These are phyloP conservation scores for Amoebophrya sp. DNA, from an alignment of 169 alveolate species.

Conservation along the genomic window DNA sequence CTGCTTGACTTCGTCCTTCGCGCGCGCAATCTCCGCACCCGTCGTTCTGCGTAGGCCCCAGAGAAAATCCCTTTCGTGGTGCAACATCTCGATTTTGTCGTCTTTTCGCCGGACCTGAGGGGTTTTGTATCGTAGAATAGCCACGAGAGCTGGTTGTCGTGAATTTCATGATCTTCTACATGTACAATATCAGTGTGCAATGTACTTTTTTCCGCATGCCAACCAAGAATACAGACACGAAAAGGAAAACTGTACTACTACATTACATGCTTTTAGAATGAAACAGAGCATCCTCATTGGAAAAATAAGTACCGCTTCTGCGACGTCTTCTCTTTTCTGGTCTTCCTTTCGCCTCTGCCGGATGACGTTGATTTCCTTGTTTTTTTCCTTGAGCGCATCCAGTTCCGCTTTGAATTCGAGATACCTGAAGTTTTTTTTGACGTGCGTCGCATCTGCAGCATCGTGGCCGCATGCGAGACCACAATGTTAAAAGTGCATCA, in stretches of 20 bases:
- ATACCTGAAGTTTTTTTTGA: background rate
- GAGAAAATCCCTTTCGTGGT: conserved; percentile 24
- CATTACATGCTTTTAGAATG: too few species aligned
- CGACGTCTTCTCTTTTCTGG: conserved; percentile 14
- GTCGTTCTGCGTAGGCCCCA: conserved; percentile 30
- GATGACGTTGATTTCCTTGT: conserved; percentile 33
- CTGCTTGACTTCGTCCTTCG: conserved; percentile 20
- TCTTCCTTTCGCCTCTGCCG: conserved; percentile 38
- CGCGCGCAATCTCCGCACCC: conserved; percentile 9
- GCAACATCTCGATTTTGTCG: conserved; percentile 18
- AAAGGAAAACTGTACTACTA: too few species aligned
- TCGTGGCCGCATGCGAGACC: too few species aligned
- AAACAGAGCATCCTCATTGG: too few species aligned
- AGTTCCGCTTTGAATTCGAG: conserved; percentile 29
- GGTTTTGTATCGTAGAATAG: too few species aligned
- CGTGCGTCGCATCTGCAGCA: too few species aligned
- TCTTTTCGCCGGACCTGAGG: background rate
- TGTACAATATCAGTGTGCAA: too few species aligned
- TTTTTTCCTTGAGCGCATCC: conserved; percentile 33
- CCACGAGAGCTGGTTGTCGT: too few species aligned
- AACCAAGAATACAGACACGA: too few species aligned
- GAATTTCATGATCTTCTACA: too few species aligned
- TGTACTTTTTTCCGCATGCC: too few species aligned
- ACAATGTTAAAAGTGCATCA: too few species aligned
- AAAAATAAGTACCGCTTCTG: background rate